phyloP scores from a whole-genome alignment of 495 filamentous ascomycete species.

The Choiromyces venosus region DNA sequence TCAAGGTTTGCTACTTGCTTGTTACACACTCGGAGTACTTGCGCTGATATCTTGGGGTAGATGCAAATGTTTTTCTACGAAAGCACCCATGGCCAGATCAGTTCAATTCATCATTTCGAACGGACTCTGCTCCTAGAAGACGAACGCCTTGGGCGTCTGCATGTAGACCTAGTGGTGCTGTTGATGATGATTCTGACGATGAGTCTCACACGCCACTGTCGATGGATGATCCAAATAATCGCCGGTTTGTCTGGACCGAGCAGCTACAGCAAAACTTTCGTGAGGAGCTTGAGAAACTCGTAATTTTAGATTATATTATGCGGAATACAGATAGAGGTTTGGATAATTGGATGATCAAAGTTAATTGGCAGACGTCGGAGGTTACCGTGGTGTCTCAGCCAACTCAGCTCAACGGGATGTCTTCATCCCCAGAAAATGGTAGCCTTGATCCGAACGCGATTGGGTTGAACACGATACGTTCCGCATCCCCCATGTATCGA shows the following conservation, averaged over 20 bases:
- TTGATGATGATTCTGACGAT: constrained; percentile 62
- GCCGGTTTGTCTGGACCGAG: constrained; percentile 78
- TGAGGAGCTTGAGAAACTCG: constrained; percentile 93
- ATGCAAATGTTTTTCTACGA: constrained; percentile 89
- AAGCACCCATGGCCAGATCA: constrained; percentile 99
- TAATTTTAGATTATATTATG: constrained; percentile 99
- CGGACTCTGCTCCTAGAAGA: constrained; percentile 63
- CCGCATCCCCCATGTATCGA: constrained; percentile 62
- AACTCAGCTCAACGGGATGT: constrained; percentile 58
- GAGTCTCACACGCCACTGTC: constrained; percentile 49
- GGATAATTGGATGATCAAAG: constrained; percentile 99
- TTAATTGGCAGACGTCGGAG: constrained; percentile 74
- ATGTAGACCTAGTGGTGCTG: constrained; percentile 67
- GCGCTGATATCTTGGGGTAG: constrained; percentile 42
- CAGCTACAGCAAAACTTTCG: constrained; percentile 82
- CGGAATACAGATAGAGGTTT: constrained; percentile 93
- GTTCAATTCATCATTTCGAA: constrained; percentile 66
- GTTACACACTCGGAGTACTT: not conserved
- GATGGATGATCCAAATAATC: constrained; percentile 49
- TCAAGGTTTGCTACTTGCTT: constrained; percentile 48
- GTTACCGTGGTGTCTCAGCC: constrained; percentile 83
- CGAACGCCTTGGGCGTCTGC: constrained; percentile 77
- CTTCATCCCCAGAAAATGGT: constrained; percentile 53
- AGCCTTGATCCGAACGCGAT: constrained; percentile 43
- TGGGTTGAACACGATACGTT: constrained; percentile 40